These are phyloP conservation scores for Phytophthora nicotianae DNA, from an alignment of 352 stramenopile species.

Conservation along the genomic window DNA sequence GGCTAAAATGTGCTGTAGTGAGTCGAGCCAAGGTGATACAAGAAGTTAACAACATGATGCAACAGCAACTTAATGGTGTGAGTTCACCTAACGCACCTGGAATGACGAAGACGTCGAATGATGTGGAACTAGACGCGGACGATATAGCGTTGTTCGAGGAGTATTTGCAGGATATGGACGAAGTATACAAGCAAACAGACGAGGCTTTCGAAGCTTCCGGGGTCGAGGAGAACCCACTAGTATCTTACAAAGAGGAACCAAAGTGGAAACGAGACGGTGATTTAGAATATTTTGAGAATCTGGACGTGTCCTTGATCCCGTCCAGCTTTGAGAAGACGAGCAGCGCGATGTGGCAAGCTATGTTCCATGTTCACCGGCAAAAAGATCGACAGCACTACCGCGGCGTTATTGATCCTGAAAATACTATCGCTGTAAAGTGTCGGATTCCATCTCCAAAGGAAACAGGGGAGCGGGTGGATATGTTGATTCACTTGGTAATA, in stretches of 20 bases:
- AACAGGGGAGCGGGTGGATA: neutral
- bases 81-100: neutral
- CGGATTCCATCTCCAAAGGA: constrained; percentile 12
- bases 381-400: constrained; percentile 9
- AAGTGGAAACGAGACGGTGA: constrained; percentile 12
- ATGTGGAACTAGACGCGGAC: constrained; percentile 2
- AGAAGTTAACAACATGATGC: constrained; percentile 20
- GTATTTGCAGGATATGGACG: constrained; percentile 30
- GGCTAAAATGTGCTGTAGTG: constrained; percentile 18
- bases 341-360: constrained; percentile 21
- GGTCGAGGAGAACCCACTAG: neutral
- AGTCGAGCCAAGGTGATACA: constrained; percentile 22
- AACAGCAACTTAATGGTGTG: neutral
- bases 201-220: constrained; percentile 15
- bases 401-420: constrained; percentile 19
- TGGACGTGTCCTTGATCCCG: constrained; percentile 23
- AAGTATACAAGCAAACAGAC: constrained; percentile 22
- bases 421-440: constrained; percentile 38
- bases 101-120: neutral
- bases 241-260: constrained; percentile 9
- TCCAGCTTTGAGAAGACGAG: constrained; percentile 16
- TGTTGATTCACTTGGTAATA: constrained; percentile 35
- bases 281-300: constrained; percentile 26
- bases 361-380: constrained; percentile 15
- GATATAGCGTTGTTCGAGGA: constrained; percentile 26